phyloP scores from a whole-genome alignment of 163 green algal genomes.

The Volvox carteri region DNA sequence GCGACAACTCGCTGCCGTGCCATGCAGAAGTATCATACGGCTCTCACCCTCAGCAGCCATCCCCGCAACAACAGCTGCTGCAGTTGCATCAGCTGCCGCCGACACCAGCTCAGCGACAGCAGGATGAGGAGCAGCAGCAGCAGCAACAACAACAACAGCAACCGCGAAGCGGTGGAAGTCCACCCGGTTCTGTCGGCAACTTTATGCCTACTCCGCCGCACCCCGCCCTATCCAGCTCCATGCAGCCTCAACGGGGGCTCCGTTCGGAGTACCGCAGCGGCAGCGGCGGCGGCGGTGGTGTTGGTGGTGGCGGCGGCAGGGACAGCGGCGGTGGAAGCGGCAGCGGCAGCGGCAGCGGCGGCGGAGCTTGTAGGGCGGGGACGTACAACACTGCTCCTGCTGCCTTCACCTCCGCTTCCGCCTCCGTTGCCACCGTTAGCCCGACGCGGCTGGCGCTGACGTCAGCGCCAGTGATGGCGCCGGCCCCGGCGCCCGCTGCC shows the following conservation, averaged over 20 bases:
- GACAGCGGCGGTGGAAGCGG: background rate
- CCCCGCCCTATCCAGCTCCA: background rate
- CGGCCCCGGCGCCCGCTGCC: background rate
- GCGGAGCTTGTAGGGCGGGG: background rate
- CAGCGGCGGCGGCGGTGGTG: background rate
- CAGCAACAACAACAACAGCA: slow-evolving; percentile 29
- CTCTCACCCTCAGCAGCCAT: background rate
- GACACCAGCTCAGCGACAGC: background rate
- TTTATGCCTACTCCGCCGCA: background rate
- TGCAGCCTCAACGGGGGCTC: slow-evolving; percentile 19
- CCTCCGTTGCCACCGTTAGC: background rate
- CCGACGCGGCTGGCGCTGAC: background rate
- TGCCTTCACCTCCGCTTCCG: too few relatives aligned
- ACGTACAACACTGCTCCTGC: background rate
- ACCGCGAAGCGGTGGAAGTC: background rate
- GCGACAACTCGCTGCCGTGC: background rate
- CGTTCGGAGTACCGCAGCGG: background rate
- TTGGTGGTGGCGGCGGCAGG: background rate
- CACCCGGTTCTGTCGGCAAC: background rate
- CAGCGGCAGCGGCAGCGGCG: slow-evolving; percentile 3
- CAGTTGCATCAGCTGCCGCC: background rate
- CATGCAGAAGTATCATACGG: background rate
- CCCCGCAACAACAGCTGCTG: background rate
- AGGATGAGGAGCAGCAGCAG: background rate
- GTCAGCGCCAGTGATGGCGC: background rate